Evolutionary conservation across 495 filamentous ascomycete genomes (phyloP).

Genomic region (Saxophila tyrrhenica): DNA sequence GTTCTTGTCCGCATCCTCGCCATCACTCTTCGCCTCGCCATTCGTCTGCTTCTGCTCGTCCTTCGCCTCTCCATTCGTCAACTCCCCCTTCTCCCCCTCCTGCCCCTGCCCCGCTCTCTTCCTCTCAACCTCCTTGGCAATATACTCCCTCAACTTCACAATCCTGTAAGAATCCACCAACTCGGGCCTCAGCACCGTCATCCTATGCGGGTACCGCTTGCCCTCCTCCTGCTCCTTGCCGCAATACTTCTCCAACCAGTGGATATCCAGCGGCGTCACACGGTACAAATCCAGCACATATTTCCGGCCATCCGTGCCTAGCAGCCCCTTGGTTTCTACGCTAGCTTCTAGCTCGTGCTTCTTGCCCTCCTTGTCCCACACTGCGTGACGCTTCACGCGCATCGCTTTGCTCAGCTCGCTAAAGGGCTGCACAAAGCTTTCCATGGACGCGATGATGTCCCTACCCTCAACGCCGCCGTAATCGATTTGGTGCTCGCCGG

Average conservation of each 20-base stretch:
- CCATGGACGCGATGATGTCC: conserved; percentile 82
- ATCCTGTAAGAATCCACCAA: conserved; percentile 76
- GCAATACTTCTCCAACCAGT: conserved; percentile 69
- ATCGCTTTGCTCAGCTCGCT: conserved; percentile 80
- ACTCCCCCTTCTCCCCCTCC: conserved; percentile 10
- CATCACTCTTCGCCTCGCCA: not conserved
- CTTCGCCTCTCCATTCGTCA: conserved; percentile 12
- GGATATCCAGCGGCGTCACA: conserved; percentile 80
- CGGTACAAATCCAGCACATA: conserved; percentile 96
- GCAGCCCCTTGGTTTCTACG: conserved; percentile 93
- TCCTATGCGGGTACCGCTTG: conserved; percentile 72
- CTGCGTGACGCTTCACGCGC: conserved; percentile 83
- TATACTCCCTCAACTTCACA: conserved; percentile 74
- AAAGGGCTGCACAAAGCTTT: conserved; percentile 74
- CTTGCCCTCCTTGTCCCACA: conserved; percentile 94
- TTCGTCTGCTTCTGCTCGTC: conserved; percentile 9
- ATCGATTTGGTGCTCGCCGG: conserved; percentile 95
- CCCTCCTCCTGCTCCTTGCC: conserved; percentile 35
- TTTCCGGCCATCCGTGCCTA: conserved; percentile 94
- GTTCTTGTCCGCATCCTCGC: conserved; percentile 10
- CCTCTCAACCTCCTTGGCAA: conserved; percentile 53
- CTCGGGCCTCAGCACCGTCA: conserved; percentile 85
- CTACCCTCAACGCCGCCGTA: conserved; percentile 98
- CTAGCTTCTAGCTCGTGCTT: conserved; percentile 87
- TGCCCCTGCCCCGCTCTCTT: conserved; percentile 10